phyloP scores from a whole-genome alignment of 345 rosid genomes.

The Hibiscus syriacus region DNA sequence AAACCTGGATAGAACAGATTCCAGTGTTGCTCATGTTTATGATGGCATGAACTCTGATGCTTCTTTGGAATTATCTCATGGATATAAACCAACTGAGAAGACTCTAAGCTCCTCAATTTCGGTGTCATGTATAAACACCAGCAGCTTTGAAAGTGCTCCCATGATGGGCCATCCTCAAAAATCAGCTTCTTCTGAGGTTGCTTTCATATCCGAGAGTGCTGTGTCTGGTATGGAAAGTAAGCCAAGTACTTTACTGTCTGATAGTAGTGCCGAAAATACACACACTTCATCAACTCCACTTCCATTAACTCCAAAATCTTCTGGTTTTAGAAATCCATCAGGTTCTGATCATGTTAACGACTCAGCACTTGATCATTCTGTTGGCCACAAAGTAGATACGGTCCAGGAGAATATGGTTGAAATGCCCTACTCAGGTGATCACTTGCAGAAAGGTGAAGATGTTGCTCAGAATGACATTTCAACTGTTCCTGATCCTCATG shows the following conservation, averaged over 20 bases:
- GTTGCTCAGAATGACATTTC: conserved; percentile 29
- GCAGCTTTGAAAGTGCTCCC: conserved; percentile 22
- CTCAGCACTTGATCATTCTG: conserved; percentile 27
- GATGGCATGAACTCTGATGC: conserved; percentile 27
- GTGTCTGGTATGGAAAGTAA: conserved; percentile 26
- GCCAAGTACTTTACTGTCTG: conserved; percentile 22
- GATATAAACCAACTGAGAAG: conserved; percentile 24
- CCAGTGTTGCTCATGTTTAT: conserved; percentile 25
- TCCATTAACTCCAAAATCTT: conserved; percentile 30
- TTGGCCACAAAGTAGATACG: conserved; percentile 30
- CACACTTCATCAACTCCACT: conserved; percentile 33
- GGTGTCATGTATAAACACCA: conserved; percentile 16
- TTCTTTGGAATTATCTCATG: conserved; percentile 25
- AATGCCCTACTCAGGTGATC: conserved; percentile 7
- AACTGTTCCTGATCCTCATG: conserved; percentile 21
- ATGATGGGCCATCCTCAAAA: conserved; percentile 25
- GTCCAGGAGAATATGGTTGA: conserved; percentile 21
- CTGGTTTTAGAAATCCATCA: conserved; percentile 35
- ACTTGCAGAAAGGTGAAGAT: conserved; percentile 29
- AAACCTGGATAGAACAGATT: conserved; percentile 44
- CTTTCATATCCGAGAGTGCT: conserved; percentile 22
- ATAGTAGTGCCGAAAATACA: conserved; percentile 25
- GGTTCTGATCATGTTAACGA: conserved; percentile 32
- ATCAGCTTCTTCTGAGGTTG: conserved; percentile 31
- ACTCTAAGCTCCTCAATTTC: conserved; percentile 16